Evolutionary conservation across 192 early-diverging fungal genomes (phyloP).

Genomic region (Entophlyctis helioformis): DNA sequence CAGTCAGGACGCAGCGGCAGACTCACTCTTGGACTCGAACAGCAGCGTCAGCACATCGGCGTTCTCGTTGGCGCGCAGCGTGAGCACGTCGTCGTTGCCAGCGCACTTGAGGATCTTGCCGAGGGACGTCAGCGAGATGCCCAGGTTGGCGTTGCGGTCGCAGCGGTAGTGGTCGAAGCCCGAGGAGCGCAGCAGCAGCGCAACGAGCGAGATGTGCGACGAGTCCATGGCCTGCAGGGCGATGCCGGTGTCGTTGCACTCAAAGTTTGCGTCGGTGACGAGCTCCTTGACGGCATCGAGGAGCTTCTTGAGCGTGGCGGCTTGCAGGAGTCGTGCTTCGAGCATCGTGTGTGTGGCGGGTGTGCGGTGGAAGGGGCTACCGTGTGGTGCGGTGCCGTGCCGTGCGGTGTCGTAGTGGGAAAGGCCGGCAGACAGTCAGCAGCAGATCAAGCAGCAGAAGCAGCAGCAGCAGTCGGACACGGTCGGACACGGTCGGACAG

Average conservation of each 20-base stretch:
- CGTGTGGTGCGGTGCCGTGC: too few relatives aligned
- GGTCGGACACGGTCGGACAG: too few relatives aligned
- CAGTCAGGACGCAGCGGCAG: neutral
- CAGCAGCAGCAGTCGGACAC: too few relatives aligned
- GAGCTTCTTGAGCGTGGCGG: conserved; percentile 81
- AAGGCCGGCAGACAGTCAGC: too few relatives aligned
- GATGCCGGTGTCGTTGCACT: conserved; percentile 91
- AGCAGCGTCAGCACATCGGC: conserved; percentile 67
- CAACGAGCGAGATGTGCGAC: conserved; percentile 91
- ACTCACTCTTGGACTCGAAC: conserved; percentile 40
- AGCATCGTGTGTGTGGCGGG: conserved; percentile 34
- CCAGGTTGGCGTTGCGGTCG: conserved; percentile 81
- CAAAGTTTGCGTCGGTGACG: conserved; percentile 94
- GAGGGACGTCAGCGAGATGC: conserved; percentile 74
- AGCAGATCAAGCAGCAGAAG: too few relatives aligned
- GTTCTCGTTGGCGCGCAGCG: conserved; percentile 80
- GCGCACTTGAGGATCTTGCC: conserved; percentile 91
- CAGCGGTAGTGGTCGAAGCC: conserved; percentile 57
- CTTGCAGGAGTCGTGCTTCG: conserved; percentile 83
- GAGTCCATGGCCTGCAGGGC: conserved; percentile 98
- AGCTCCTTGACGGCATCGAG: conserved; percentile 97
- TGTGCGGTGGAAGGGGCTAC: neutral
- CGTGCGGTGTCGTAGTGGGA: too few relatives aligned
- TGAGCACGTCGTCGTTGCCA: conserved; percentile 82
- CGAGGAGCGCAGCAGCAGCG: conserved; percentile 65